A percentile compares a stretch with the other conserved stretches of the same genome.
Conservation (phyloP, 176 grass and related monocot species). For the Guadua angustifolia region DNA sequence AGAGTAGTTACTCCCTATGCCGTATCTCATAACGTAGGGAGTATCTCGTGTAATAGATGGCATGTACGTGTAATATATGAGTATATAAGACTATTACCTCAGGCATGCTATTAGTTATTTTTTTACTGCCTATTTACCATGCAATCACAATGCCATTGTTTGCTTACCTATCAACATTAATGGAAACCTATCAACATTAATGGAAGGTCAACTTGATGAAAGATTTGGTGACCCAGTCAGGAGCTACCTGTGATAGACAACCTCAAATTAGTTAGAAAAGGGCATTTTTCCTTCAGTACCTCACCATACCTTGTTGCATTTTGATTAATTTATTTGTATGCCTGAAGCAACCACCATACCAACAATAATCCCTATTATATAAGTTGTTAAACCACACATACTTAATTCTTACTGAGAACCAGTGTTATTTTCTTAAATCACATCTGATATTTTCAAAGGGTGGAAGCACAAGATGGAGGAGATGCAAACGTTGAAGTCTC, state of each 20-base stretch:
- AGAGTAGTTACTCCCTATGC: too few species aligned
- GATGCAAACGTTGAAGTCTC: constrained; percentile 81
- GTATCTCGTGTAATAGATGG: too few species aligned
- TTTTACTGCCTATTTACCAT: neutral
- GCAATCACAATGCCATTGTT: too few species aligned
- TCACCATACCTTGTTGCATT: neutral
- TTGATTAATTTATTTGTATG: neutral
- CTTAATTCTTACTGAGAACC: neutral
- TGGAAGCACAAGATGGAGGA: constrained; percentile 87
- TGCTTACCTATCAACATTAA: too few species aligned
- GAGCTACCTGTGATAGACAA: neutral
- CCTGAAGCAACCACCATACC: neutral
- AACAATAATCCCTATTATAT: constrained; percentile 3
- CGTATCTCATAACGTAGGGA: too few species aligned
- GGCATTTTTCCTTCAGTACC: constrained; percentile 6
- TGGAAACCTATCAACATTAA: too few species aligned
- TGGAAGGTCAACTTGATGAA: too few species aligned
- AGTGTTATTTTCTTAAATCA: constrained; percentile 28
- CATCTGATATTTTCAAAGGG: constrained; percentile 56
- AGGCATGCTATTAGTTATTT: neutral
- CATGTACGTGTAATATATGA: too few species aligned
- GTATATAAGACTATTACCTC: neutral
- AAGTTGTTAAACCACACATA: constrained; percentile 8
- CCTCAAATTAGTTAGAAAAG: constrained; percentile 27
- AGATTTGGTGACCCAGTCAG: neutral